phyloP scores from a whole-genome alignment of 176 grass and related monocot species.

The Bothriochloa decipiens region DNA sequence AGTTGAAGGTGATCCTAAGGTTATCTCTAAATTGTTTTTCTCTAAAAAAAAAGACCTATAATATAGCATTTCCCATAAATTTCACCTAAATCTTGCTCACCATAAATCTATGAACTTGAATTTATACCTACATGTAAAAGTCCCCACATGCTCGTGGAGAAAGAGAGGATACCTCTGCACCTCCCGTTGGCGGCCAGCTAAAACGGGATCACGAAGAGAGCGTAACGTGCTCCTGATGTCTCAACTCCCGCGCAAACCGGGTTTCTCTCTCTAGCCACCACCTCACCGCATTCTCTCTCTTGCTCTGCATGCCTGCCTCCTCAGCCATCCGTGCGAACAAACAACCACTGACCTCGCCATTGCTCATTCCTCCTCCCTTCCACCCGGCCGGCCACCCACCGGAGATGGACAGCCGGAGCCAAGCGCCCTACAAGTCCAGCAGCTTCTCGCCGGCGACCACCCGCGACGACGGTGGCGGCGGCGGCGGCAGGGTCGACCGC shows the following conservation, averaged over 20 bases:
- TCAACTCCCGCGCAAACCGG: conserved; percentile 32
- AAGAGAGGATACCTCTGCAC: not conserved
- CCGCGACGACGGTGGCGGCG: conserved; percentile 59
- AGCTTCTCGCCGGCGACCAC: conserved; percentile 49
- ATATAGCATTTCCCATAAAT: too few relatives aligned
- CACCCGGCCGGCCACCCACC: conserved; percentile 47
- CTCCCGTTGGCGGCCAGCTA: conserved; percentile 36
- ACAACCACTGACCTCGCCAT: conserved; percentile 36
- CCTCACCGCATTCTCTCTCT: conserved; percentile 26
- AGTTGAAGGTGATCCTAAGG: too few relatives aligned
- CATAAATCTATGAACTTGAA: not conserved
- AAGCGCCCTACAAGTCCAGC: conserved; percentile 49
- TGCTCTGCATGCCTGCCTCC: conserved; percentile 44
- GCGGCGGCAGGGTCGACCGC: conserved; percentile 67
- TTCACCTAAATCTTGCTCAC: not conserved
- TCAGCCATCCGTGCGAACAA: conserved; percentile 28
- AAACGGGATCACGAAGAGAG: conserved; percentile 10
- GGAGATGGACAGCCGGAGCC: conserved; percentile 54
- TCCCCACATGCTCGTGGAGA: not conserved
- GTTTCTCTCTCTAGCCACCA: not conserved
- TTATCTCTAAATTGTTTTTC: too few relatives aligned
- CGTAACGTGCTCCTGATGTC: conserved; percentile 21
- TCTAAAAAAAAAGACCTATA: too few relatives aligned
- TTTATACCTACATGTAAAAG: not conserved
- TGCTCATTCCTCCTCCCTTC: conserved; percentile 13